Percentiles rank a stretch among this genome's conserved stretches.
These are phyloP conservation scores for Cystofilobasidium capitatum DNA, from an alignment of 768 basidiomycete species.

Conservation along the genomic window DNA sequence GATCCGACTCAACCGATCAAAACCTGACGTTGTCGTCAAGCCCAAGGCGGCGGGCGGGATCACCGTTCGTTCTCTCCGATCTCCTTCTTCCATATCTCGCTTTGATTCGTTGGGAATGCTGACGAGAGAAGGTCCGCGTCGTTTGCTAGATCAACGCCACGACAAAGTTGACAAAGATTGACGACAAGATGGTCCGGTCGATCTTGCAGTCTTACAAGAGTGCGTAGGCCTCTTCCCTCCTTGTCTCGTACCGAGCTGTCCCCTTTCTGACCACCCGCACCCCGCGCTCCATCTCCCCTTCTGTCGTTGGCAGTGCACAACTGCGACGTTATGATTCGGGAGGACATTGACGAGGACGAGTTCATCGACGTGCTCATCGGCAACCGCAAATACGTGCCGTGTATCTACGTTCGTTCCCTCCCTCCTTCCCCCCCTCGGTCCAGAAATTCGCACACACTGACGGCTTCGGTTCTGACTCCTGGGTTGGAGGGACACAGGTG, in stretches of 20 bases:
- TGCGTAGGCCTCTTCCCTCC: constrained; percentile 27
- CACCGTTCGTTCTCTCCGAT: constrained; percentile 46
- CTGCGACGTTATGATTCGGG: constrained; percentile 96
- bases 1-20: constrained; percentile 78
- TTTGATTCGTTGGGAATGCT: background rate
- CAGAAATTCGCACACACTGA: background rate
- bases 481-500: constrained; percentile 41
- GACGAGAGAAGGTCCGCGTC: constrained; percentile 7
- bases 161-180: constrained; percentile 85
- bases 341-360: constrained; percentile 56
- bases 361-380: constrained; percentile 98
- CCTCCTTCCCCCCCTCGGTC: background rate
- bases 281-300: background rate
- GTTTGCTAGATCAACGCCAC: constrained; percentile 63
- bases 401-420: constrained; percentile 48
- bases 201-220: constrained; percentile 88
- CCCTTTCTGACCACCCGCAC: constrained; percentile 13
- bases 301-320: constrained; percentile 38
- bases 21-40: constrained; percentile 93
- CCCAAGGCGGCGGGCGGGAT: constrained; percentile 85
- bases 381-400: constrained; percentile 87
- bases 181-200: constrained; percentile 86
- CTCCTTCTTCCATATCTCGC: background rate
- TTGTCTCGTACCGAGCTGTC: background rate
- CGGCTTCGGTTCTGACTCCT: no score